Conservation (phyloP, 441 rosid species). For the Erysimum cheiri region DNA sequence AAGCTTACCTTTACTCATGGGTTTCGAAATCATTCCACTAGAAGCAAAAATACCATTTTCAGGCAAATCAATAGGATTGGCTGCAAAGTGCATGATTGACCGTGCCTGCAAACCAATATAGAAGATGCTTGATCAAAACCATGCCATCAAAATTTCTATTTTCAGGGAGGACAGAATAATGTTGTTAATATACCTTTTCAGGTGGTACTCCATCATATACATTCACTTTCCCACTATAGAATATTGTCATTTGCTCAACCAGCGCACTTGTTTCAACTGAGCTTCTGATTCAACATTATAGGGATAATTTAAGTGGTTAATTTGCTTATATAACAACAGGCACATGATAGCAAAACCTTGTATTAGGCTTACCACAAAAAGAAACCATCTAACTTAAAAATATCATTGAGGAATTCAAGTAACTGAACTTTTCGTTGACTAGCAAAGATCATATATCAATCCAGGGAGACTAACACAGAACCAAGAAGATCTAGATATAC, state of each 20-base stretch:
- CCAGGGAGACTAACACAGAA: neutral
- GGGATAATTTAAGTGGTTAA: too few relatives aligned
- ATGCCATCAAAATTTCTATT: slow-evolving; percentile 36
- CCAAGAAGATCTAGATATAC: neutral
- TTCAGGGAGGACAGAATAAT: slow-evolving; percentile 47
- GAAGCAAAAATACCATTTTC: slow-evolving; percentile 52
- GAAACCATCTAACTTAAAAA: neutral
- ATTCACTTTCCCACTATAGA: slow-evolving; percentile 87
- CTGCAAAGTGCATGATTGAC: slow-evolving; percentile 85
- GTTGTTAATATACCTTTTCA: slow-evolving; percentile 71
- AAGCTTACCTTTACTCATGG: slow-evolving; percentile 61
- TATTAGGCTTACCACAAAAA: too few relatives aligned
- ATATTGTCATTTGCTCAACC: slow-evolving; percentile 79
- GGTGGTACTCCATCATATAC: slow-evolving; percentile 80
- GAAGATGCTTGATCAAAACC: slow-evolving; percentile 48
- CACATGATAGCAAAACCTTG: neutral
- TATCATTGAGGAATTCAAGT: neutral
- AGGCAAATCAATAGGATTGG: slow-evolving; percentile 60
- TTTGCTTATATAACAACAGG: neutral
- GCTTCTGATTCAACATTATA: slow-evolving; percentile 52
- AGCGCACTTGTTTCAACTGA: slow-evolving; percentile 48
- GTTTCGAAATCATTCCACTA: slow-evolving; percentile 47
- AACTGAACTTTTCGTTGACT: neutral
- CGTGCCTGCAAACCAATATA: slow-evolving; percentile 76
- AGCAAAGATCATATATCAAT: neutral